A percentile compares a stretch with the other conserved stretches of the same genome.
Conservation (phyloP, 306 rosid species). For the Hippophae rhamnoides region DNA sequence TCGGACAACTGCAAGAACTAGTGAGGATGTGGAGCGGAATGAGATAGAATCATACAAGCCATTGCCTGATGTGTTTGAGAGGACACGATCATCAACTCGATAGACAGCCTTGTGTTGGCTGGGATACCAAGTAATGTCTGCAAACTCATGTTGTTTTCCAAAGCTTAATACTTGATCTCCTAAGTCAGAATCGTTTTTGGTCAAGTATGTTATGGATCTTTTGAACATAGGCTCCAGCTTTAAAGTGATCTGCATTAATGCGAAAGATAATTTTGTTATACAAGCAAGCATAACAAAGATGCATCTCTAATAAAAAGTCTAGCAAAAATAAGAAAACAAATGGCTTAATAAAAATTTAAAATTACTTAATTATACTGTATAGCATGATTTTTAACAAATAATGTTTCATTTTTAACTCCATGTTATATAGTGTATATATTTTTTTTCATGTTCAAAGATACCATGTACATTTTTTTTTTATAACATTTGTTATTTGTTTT, state of each 20-base stretch:
- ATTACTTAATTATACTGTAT: too few species aligned
- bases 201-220: constrained; percentile 52
- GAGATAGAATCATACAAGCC: constrained; percentile 60
- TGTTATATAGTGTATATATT: too few species aligned
- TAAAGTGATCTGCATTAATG: constrained; percentile 40
- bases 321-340: too few species aligned
- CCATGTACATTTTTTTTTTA: too few species aligned
- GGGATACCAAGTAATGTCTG: constrained; percentile 68
- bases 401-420: too few species aligned
- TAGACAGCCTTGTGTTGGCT: constrained; percentile 51
- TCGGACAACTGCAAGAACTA: constrained; percentile 35
- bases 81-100: constrained; percentile 56
- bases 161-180: constrained; percentile 38
- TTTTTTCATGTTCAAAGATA: too few species aligned
- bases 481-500: too few species aligned
- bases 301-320: too few species aligned
- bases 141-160: constrained; percentile 59
- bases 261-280: too few species aligned
- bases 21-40: constrained; percentile 44
- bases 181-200: constrained; percentile 46
- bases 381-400: too few species aligned
- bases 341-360: too few species aligned
- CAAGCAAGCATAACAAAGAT: too few species aligned
- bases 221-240: constrained; percentile 59
- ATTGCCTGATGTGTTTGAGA: constrained; percentile 34